Conservation (phyloP, 2,329 filamentous ascomycete species). For the Fusarium anguioides region DNA sequence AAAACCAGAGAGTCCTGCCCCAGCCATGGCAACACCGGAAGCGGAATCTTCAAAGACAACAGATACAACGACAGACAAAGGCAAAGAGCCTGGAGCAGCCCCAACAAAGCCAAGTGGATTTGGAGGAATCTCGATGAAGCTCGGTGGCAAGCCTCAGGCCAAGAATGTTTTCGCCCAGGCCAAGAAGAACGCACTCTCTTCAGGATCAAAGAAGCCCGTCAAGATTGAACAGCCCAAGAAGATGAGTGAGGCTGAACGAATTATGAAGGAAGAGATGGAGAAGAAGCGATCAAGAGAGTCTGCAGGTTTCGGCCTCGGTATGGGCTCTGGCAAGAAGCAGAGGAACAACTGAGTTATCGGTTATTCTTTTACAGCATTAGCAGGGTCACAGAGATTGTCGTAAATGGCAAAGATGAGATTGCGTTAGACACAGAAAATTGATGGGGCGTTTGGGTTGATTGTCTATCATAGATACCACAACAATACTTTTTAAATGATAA, state of each 20-base stretch:
- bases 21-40: conserved; percentile 13
- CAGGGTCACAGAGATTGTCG: not conserved
- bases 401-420: not conserved
- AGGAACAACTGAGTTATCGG: conserved; percentile 47
- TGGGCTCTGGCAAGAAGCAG: conserved; percentile 64
- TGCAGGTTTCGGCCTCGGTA: conserved; percentile 58
- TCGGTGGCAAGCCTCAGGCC: conserved; percentile 70
- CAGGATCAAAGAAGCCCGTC: conserved; percentile 69
- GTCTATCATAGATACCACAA: conserved; percentile 48
- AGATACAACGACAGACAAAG: conserved; percentile 11
- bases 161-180: conserved; percentile 80
- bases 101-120: conserved; percentile 50
- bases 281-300: conserved; percentile 69
- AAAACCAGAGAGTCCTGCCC: conserved; percentile 34
- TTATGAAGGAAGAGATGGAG: conserved; percentile 88
- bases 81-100: conserved; percentile 26
- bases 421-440: conserved; percentile 6
- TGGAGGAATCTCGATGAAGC: conserved; percentile 70
- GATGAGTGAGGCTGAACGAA: conserved; percentile 88
- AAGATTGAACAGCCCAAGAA: conserved; percentile 76
- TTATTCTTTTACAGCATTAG: not conserved
- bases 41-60: conserved; percentile 11
- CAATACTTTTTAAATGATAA: conserved; percentile 29
- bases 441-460: conserved; percentile 36
- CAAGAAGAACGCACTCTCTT: conserved; percentile 75